Evolutionary conservation across 768 basidiomycete species (phyloP), one percentile per base, ranked within the genome.

Genomic region (Mycena galopus): DNA sequence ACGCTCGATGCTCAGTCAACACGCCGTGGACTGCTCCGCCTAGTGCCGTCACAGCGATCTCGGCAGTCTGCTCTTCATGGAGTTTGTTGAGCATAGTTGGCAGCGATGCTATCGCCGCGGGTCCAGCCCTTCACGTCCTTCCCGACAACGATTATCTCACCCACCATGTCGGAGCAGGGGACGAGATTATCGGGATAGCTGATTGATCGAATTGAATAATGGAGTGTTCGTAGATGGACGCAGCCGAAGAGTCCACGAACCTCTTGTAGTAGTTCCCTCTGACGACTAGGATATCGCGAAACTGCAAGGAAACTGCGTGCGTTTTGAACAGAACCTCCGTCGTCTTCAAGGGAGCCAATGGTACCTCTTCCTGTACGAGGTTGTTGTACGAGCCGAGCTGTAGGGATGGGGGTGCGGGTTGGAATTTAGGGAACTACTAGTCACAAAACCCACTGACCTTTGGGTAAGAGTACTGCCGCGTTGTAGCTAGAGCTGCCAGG

Each of bases 1-100:
- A 86, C n/a, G 84, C 81, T 67, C 85, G 84, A 73, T 89, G 90
- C 70, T 90, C 84, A 1, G 87, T 86, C 71, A 92, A 78, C 3
- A 89, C 86, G 10, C 90, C 90, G 56, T 88, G 85, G 16, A 82
- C 77, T 14, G 81, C 79, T 1, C 84, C 89, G 10, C 90, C 90
- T 44, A 90, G 29, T n/a, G 61, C 60, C 0, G 87, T 77, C 14
- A 70, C 50, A 29, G 82, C 77, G 44, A 81, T 85, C 3, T 78
- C 33, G 0, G 55, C 27, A 9, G 60, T 64, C 35, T 56, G 56
- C 30, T 90, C 87, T 3, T 88, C 88, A 65, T 87, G 76, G 17
- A 90, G 69, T 71, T 90, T 87, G 60, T 87, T 87, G n/a, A 81
- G 65, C 6, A 83, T 76, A 84, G n/a, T n/a, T n/a, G n/a, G n/a